phyloP scores from a whole-genome alignment of 2,329 filamentous ascomycete genomes.

The Talaromyces atroroseus region DNA sequence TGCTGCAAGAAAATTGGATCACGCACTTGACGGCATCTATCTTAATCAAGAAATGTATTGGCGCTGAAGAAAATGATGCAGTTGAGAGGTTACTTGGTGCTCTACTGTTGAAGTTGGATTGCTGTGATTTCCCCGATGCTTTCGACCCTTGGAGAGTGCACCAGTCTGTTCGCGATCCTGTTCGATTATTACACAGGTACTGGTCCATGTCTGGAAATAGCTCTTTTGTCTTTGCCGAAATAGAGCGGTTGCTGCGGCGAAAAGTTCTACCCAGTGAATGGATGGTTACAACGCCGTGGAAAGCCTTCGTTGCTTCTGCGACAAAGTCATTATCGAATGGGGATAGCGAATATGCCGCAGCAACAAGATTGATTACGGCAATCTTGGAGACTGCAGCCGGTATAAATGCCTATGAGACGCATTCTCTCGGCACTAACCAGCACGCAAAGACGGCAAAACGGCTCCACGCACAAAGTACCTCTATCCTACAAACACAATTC shows the following conservation, averaged over 20 bases:
- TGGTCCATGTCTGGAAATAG: conserved; percentile 17
- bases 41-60: conserved; percentile 30
- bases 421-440: not conserved
- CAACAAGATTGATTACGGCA: conserved; percentile 27
- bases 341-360: conserved; percentile 28
- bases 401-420: conserved; percentile 6
- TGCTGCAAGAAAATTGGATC: conserved; percentile 33
- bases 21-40: conserved; percentile 26
- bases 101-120: conserved; percentile 24
- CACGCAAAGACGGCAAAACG: not conserved
- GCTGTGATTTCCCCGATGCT: conserved; percentile 24
- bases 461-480: not conserved
- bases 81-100: conserved; percentile 31
- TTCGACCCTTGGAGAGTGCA: conserved; percentile 20
- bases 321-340: conserved; percentile 32
- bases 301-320: conserved; percentile 30
- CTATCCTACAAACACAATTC: not conserved
- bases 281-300: conserved; percentile 37
- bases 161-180: conserved; percentile 21
- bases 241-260: conserved; percentile 31
- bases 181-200: conserved; percentile 29
- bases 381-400: conserved; percentile 26
- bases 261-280: conserved; percentile 33
- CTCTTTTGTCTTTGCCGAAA: conserved; percentile 29
- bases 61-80: conserved; percentile 30